These are phyloP conservation scores for Amanita rimosa DNA, from an alignment of 768 basidiomycete species.

Conservation along the genomic window DNA sequence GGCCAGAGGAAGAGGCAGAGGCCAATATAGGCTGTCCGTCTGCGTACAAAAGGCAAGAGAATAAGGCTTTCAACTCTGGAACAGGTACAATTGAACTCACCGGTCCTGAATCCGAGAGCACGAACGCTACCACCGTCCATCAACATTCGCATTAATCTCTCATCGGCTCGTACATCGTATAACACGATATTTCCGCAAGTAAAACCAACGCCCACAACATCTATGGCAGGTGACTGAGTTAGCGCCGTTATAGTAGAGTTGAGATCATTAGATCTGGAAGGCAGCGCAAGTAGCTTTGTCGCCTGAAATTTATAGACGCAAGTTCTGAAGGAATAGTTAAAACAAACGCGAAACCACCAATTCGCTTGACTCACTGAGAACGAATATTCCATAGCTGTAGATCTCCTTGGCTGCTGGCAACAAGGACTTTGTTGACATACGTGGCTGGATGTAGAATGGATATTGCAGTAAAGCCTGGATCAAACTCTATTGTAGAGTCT, in stretches of 20 bases:
- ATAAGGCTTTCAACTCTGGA: neutral
- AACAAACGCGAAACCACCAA: neutral
- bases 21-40: slow-evolving; percentile 87
- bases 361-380: slow-evolving; percentile 43
- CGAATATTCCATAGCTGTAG: slow-evolving; percentile 94
- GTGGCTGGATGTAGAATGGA: slow-evolving; percentile 87
- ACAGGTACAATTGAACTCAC: slow-evolving; percentile 25
- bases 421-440: slow-evolving; percentile 90
- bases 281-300: slow-evolving; percentile 36
- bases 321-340: slow-evolving; percentile 33
- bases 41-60: slow-evolving; percentile 16
- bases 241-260: slow-evolving; percentile 58
- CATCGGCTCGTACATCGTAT: slow-evolving; percentile 85
- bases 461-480: slow-evolving; percentile 76
- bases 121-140: slow-evolving; percentile 81
- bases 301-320: slow-evolving; percentile 73
- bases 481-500: slow-evolving; percentile 65
- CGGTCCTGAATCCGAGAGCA: slow-evolving; percentile 77
- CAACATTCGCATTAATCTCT: slow-evolving; percentile 77
- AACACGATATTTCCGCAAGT: slow-evolving; percentile 80
- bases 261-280: slow-evolving; percentile 15
- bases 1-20: slow-evolving; percentile 76
- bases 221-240: slow-evolving; percentile 89
- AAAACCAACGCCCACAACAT: slow-evolving; percentile 91
- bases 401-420: slow-evolving; percentile 70